A percentile compares a stretch with the other conserved stretches of the same genome.
Conservation (phyloP, 2,329 filamentous ascomycete genomes). For the Beauveria rudraprayagi region DNA sequence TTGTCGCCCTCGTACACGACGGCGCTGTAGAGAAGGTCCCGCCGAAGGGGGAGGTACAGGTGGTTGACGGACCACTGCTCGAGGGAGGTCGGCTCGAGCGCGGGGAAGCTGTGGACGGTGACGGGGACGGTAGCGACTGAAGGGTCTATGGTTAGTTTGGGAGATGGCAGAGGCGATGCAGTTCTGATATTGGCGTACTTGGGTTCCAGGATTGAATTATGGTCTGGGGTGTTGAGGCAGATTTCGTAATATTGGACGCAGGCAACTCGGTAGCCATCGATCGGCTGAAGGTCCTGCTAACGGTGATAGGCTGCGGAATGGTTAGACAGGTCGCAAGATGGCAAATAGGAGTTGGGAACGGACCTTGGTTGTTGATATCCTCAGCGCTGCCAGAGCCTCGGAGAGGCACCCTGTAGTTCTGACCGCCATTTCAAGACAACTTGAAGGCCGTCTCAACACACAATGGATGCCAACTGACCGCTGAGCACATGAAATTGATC, state of each 20-base stretch:
- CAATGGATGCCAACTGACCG: not conserved
- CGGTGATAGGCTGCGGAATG: conserved; percentile 24
- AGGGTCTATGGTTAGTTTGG: conserved; percentile 2
- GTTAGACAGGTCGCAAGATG: conserved; percentile 23
- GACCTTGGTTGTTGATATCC: conserved; percentile 35
- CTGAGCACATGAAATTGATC: not conserved
- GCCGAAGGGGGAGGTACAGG: conserved; percentile 77
- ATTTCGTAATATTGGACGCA: conserved; percentile 29
- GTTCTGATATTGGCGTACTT: conserved; percentile 26
- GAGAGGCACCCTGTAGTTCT: conserved; percentile 41
- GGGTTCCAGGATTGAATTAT: conserved; percentile 37
- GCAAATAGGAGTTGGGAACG: conserved; percentile 11
- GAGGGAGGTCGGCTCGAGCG: conserved; percentile 73
- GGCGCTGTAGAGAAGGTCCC: conserved; percentile 87
- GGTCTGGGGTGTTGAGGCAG: conserved; percentile 23
- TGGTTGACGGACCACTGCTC: conserved; percentile 73
- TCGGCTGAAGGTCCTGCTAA: conserved; percentile 37
- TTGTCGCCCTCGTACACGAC: conserved; percentile 88
- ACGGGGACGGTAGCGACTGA: conserved; percentile 60
- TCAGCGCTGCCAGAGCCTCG: conserved; percentile 45
- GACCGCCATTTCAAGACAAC: conserved; percentile 30
- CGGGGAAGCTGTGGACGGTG: conserved; percentile 85
- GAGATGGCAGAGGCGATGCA: not conserved
- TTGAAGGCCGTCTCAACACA: not conserved
- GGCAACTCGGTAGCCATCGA: conserved; percentile 49